phyloP scores from a whole-genome alignment of 2,329 filamentous ascomycete genomes.

The Cercospora zeae-maydis region DNA sequence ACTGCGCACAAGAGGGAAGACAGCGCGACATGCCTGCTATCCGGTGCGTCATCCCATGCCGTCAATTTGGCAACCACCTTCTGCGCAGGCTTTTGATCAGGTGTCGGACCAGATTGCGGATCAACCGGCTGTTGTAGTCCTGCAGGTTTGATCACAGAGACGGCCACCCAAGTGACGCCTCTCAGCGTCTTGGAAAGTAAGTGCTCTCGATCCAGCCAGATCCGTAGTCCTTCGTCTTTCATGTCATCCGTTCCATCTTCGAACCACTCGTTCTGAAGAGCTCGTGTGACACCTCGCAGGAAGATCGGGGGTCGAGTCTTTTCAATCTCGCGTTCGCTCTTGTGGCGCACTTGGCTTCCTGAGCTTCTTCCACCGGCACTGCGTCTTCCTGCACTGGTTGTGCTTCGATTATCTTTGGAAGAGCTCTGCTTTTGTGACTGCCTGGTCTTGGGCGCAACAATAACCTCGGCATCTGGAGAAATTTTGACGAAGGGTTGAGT shows the following conservation, averaged over 20 bases:
- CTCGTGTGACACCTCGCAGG: slow-evolving; percentile 72
- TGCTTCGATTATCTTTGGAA: slow-evolving; percentile 73
- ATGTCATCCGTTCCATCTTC: slow-evolving; percentile 52
- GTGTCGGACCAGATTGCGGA: slow-evolving; percentile 63
- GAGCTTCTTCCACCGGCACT: slow-evolving; percentile 67
- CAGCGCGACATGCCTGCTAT: slow-evolving; percentile 72
- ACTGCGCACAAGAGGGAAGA: slow-evolving; percentile 73
- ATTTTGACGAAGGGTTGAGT: slow-evolving; percentile 84
- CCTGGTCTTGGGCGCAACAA: slow-evolving; percentile 89
- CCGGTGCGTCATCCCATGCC: slow-evolving; percentile 82
- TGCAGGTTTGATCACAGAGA: slow-evolving; percentile 83
- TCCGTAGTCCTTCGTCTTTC: slow-evolving; percentile 59
- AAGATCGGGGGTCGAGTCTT: slow-evolving; percentile 65
- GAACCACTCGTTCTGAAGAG: slow-evolving; percentile 70
- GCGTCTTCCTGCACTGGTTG: slow-evolving; percentile 72
- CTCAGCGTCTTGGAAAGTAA: slow-evolving; percentile 68
- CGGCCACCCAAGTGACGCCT: slow-evolving; percentile 70
- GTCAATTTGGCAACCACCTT: slow-evolving; percentile 73
- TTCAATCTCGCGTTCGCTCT: slow-evolving; percentile 60
- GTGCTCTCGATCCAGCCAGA: slow-evolving; percentile 83
- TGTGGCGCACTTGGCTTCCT: slow-evolving; percentile 64
- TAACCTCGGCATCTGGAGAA: slow-evolving; percentile 89
- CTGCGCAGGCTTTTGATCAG: slow-evolving; percentile 56
- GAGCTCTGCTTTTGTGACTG: slow-evolving; percentile 55
- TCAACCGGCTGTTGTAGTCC: slow-evolving; percentile 69